phyloP scores from a whole-genome alignment of 495 filamentous ascomycete species.

The Penicillium macrosclerotiorum region DNA sequence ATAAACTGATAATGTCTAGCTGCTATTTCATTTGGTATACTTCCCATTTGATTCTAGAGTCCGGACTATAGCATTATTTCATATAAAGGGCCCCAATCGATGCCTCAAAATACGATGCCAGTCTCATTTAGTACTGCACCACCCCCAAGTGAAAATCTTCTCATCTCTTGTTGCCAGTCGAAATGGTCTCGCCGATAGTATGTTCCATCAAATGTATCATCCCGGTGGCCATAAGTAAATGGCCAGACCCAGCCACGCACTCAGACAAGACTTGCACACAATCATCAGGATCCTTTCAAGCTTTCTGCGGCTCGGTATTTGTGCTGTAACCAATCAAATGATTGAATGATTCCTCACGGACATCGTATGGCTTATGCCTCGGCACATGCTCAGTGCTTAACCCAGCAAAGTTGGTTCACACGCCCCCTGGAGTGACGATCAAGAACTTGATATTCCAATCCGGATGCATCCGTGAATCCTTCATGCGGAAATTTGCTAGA shows the following conservation, averaged over 20 bases:
- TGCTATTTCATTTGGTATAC: background rate
- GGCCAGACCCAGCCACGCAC: slow-evolving; percentile 14
- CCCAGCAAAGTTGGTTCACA: slow-evolving; percentile 22
- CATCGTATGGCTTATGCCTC: slow-evolving; percentile 24
- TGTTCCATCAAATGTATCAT: slow-evolving; percentile 15
- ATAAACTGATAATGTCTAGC: slow-evolving; percentile 3
- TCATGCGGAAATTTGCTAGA: slow-evolving; percentile 52
- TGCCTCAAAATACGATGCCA: no score
- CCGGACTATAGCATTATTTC: background rate
- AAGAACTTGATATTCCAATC: slow-evolving; percentile 44
- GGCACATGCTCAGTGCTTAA: slow-evolving; percentile 9
- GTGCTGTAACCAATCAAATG: slow-evolving; percentile 17
- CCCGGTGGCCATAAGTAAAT: slow-evolving; percentile 23
- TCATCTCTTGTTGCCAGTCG: slow-evolving; percentile 22
- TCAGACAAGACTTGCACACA: slow-evolving; percentile 24
- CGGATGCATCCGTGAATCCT: slow-evolving; percentile 54
- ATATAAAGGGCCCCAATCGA: no score
- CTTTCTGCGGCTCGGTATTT: slow-evolving; percentile 8
- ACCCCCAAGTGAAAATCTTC: slow-evolving; percentile 13
- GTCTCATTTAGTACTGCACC: background rate
- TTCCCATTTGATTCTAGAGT: background rate
- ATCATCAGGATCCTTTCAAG: slow-evolving; percentile 23
- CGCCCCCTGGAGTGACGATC: slow-evolving; percentile 21
- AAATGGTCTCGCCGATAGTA: slow-evolving; percentile 16
- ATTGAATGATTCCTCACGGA: slow-evolving; percentile 9